A percentile compares a stretch with the other conserved stretches of the same genome.
Evolutionary conservation across 2,329 filamentous ascomycete species (phyloP).

Genomic region (Paraphoma chrysanthemicola): DNA sequence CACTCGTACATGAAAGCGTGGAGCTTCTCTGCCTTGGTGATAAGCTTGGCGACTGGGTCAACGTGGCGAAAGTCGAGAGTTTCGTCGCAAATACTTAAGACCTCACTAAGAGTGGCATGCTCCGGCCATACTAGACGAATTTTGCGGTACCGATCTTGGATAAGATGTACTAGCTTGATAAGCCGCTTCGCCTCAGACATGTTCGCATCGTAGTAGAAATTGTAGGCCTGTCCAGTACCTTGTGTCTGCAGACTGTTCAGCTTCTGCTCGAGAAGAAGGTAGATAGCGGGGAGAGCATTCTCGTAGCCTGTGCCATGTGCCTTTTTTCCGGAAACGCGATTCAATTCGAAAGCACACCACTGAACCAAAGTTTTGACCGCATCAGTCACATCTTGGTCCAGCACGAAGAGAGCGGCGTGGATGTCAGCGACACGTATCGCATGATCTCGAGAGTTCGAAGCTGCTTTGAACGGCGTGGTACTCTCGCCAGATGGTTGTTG

Average conservation of each 20-base stretch:
- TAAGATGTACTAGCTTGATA: conserved; percentile 70
- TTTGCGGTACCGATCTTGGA: conserved; percentile 74
- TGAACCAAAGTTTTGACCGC: conserved; percentile 35
- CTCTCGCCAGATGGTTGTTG: conserved; percentile 49
- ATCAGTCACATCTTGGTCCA: conserved; percentile 23
- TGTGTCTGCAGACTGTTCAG: conserved; percentile 49
- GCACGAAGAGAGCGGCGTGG: conserved; percentile 41
- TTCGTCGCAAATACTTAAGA: conserved; percentile 75
- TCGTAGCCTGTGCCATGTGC: conserved; percentile 41
- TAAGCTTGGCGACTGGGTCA: conserved; percentile 84
- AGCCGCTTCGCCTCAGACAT: conserved; percentile 77
- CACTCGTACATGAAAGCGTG: conserved; percentile 89
- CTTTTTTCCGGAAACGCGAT: conserved; percentile 32
- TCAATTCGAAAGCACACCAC: conserved; percentile 40
- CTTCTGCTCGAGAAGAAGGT: conserved; percentile 71
- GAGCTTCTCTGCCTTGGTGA: conserved; percentile 87
- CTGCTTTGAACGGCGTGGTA: not conserved
- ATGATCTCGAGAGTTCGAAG: conserved; percentile 39
- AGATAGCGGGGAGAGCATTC: conserved; percentile 68
- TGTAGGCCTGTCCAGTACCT: conserved; percentile 62
- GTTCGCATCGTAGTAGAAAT: conserved; percentile 89
- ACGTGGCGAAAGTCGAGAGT: conserved; percentile 77
- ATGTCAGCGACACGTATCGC: conserved; percentile 42
- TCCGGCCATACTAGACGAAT: conserved; percentile 71
- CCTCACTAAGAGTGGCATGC: conserved; percentile 82